Evolutionary conservation across 495 filamentous ascomycete genomes (phyloP), one percentile per base, ranked within the genome.

Genomic region (Penicillium ochrochloron): DNA sequence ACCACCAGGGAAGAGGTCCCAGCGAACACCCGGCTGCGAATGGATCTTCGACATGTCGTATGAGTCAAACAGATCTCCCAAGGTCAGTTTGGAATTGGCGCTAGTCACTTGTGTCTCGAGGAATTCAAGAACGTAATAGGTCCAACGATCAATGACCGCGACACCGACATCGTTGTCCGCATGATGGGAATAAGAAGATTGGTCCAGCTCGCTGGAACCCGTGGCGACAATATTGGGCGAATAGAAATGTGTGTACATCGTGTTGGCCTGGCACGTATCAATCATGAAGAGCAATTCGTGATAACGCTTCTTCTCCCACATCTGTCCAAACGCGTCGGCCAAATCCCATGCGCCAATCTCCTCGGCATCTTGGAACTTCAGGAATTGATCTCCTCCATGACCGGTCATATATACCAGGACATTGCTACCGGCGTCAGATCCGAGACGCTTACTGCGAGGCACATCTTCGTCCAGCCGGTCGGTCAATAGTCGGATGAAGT

Each of bases 241-340:
- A 81, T 98, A 98, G 75, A 99, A 90, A 75, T 97, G 94, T 72
- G 86, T 92, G 81, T 96, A 99, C 92, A 99, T 97, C 14, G 95
- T 99, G 70, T 99, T 99, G 41, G 95, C 95, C 79, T 99, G 95
- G 78, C 95, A 99, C 0, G 95, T 99, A 78, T 99, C 95, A 78
- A 99, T 98, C 95, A 99, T 99, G 82, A 99, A 99, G 60, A 99
- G 85, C 66, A 99, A 86, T 75, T 99, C 95, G 69, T 98, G 92
- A 60, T 84, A 94, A 78, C 95, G 85, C 80, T 94, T 93, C 88
- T 99, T 99, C 82, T 99, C 96, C 92, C 94, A 97, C 95, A 99
- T 99, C 85, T 99, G 95, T 76, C 94, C 94, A 75, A 99, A 98
- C 14, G 96, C 95, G 80, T 99, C 92, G 29, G 95, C 95, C 57